A percentile compares a stretch with the other conserved stretches of the same genome.
Evolutionary conservation across 2,329 filamentous ascomycete genomes (phyloP).

Genomic region (Chaetomium strumarium): DNA sequence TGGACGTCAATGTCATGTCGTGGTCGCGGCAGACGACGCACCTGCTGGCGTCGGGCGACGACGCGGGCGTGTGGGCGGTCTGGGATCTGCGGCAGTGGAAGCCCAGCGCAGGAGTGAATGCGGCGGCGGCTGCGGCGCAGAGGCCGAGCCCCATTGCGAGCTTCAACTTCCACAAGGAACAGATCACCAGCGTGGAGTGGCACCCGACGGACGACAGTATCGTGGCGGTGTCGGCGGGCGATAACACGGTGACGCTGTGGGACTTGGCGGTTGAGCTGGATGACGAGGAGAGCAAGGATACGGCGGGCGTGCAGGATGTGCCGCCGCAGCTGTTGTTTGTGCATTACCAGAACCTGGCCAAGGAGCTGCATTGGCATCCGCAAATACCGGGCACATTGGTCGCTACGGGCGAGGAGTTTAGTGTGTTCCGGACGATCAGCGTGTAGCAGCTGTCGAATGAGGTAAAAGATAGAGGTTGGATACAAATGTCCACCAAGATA

Average conservation of each 20-base stretch:
- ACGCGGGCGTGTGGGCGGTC: constrained; percentile 89
- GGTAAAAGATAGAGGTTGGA: background rate
- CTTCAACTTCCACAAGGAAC: constrained; percentile 93
- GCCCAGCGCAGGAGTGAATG: constrained; percentile 41
- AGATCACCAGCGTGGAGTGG: constrained; percentile 95
- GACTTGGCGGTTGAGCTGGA: constrained; percentile 95
- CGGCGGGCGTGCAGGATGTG: constrained; percentile 79
- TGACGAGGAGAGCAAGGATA: constrained; percentile 91
- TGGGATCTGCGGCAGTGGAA: constrained; percentile 98
- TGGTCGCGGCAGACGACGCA: constrained; percentile 89
- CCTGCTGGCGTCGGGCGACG: constrained; percentile 84
- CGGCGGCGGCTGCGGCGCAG: constrained; percentile 33
- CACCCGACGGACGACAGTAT: constrained; percentile 96
- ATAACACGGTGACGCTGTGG: constrained; percentile 94
- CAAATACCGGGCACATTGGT: constrained; percentile 88
- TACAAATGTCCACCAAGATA: background rate
- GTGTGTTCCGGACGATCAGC: constrained; percentile 77
- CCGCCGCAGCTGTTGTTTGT: constrained; percentile 94
- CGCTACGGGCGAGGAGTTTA: constrained; percentile 86
- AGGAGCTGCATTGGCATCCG: constrained; percentile 95
- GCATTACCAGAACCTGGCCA: constrained; percentile 90
- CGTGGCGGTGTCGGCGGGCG: constrained; percentile 82
- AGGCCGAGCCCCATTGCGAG: constrained; percentile 79
- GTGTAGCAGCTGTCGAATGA: constrained; percentile 45
- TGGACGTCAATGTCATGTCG: constrained; percentile 93